A percentile compares a stretch with the other conserved stretches of the same genome.
phyloP scores from a whole-genome alignment of 2,329 filamentous ascomycete genomes.

The Tolypocladium tundrense region DNA sequence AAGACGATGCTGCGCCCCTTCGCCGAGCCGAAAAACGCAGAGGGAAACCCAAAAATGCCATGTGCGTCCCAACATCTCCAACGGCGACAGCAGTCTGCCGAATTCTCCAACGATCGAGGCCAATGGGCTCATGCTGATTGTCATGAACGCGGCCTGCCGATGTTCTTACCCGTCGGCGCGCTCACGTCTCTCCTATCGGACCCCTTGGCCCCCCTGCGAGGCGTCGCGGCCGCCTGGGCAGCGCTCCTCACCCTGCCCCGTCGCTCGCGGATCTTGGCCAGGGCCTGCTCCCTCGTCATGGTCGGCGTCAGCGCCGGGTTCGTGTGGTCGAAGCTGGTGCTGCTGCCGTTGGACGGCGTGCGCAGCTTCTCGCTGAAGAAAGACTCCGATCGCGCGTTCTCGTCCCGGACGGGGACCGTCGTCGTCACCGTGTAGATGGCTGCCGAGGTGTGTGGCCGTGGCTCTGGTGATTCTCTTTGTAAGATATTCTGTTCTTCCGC shows the following conservation, averaged over 20 bases:
- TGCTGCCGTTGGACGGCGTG: slow-evolving; percentile 30
- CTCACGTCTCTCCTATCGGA: slow-evolving; percentile 36
- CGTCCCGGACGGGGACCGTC: slow-evolving; percentile 40
- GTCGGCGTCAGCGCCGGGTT: slow-evolving; percentile 53
- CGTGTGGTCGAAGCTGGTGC: slow-evolving; percentile 37
- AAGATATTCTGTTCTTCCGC: slow-evolving; percentile 6
- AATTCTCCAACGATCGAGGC: not conserved
- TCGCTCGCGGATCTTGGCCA: slow-evolving; percentile 65
- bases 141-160: slow-evolving; percentile 1
- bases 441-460: slow-evolving; percentile 35
- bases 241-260: slow-evolving; percentile 61
- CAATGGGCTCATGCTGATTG: not conserved
- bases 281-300: slow-evolving; percentile 62
- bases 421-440: slow-evolving; percentile 38
- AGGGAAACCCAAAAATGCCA: slow-evolving; percentile 7
- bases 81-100: not conserved
- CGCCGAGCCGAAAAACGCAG: not conserved
- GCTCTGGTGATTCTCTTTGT: slow-evolving; percentile 12
- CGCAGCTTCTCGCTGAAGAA: slow-evolving; percentile 34
- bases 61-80: too few relatives aligned
- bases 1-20: not conserved
- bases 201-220: slow-evolving; percentile 44
- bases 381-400: slow-evolving; percentile 24
- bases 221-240: slow-evolving; percentile 49
- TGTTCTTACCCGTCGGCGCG: slow-evolving; percentile 26